Conservation (phyloP, 2,329 filamentous ascomycete species). For the Aspergillus phoenicis region DNA sequence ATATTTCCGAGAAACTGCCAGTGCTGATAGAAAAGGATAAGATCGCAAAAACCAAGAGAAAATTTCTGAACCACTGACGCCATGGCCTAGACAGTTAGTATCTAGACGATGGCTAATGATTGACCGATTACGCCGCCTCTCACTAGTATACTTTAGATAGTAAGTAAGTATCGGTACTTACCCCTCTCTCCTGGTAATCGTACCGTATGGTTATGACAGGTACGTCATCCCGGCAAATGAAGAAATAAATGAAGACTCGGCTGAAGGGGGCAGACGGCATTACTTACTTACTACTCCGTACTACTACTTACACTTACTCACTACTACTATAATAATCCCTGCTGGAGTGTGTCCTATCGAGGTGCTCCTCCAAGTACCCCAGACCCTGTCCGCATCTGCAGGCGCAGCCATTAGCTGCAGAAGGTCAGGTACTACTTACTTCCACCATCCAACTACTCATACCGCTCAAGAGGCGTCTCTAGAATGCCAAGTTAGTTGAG, state of each 20-base stretch:
- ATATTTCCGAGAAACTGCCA: not conserved
- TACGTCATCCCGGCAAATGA: not conserved
- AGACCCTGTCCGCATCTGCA: constrained; percentile 24
- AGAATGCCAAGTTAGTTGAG: not conserved
- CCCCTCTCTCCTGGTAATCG: not conserved
- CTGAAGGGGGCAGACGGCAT: not conserved
- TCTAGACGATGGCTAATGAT: not conserved
- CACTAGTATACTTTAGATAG: not conserved
- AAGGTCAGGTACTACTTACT: constrained; percentile 6
- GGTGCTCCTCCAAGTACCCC: constrained; percentile 13
- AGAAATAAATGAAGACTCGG: not conserved
- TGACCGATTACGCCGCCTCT: not conserved
- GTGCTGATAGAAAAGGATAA: not conserved
- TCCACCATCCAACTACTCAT: not conserved
- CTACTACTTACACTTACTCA: too few species aligned
- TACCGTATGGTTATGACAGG: not conserved
- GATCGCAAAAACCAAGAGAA: too few species aligned
- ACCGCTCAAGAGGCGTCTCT: not conserved
- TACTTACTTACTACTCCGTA: not conserved
- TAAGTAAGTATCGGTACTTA: not conserved
- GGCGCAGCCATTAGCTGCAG: constrained; percentile 19
- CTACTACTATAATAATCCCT: not conserved
- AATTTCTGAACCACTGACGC: too few species aligned
- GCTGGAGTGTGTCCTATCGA: not conserved
- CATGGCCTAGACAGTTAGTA: not conserved